Evolutionary conservation across 176 grass and related monocot genomes (phyloP).

Genomic region (Oryza rufipogon): DNA sequence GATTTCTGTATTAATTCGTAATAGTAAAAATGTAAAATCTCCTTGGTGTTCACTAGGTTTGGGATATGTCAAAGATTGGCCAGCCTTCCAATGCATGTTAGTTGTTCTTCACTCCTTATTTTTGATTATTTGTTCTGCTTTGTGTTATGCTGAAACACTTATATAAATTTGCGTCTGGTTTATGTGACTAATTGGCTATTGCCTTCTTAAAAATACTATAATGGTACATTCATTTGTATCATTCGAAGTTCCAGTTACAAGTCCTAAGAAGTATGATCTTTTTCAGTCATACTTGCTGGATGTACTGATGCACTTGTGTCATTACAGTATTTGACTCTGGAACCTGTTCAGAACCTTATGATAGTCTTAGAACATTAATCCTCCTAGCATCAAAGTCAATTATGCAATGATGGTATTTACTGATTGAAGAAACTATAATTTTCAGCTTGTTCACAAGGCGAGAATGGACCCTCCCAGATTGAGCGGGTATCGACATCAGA

Average conservation of each 20-base stretch:
- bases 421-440: constrained; percentile 34
- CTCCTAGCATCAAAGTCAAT: constrained; percentile 18
- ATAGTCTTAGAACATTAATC: constrained; percentile 16
- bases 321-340: constrained; percentile 11
- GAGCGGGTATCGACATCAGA: constrained; percentile 61
- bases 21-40: constrained; percentile 13
- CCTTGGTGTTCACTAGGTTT: constrained; percentile 59
- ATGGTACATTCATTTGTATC: not conserved
- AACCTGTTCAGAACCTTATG: constrained; percentile 1
- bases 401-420: constrained; percentile 37
- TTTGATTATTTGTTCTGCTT: constrained; percentile 2
- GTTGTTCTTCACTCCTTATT: constrained; percentile 34
- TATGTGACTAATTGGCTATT: not conserved
- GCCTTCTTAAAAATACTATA: constrained; percentile 7
- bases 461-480: constrained; percentile 63
- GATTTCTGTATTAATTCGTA: constrained; percentile 17
- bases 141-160: constrained; percentile 35
- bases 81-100: constrained; percentile 75
- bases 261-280: not conserved
- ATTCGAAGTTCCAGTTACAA: constrained; percentile 11
- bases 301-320: not conserved
- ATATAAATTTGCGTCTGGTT: constrained; percentile 22
- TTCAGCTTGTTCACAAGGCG: constrained; percentile 60
- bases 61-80: constrained; percentile 98
- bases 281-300: not conserved